Evolutionary conservation across 352 stramenopile genomes (phyloP).

Genomic region (Globisporangium uncinulatum): DNA sequence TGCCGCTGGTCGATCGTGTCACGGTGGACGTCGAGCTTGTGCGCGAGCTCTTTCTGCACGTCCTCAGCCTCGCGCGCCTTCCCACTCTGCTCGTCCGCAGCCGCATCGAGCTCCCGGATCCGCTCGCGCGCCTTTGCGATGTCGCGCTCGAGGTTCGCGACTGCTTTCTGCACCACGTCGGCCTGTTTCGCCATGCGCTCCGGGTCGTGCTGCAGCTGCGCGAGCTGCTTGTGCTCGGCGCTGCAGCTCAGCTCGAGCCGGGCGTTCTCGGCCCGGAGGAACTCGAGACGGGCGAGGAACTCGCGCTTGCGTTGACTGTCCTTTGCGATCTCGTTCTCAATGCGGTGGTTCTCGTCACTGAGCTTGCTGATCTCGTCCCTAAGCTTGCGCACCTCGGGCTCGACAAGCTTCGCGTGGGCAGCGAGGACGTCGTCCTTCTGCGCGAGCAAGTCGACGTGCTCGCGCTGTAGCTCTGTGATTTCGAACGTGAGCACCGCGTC

Average conservation of each 20-base stretch:
- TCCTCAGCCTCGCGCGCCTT: slow-evolving; percentile 77
- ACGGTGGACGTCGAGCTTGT: slow-evolving; percentile 87
- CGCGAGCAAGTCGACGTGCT: slow-evolving; percentile 62
- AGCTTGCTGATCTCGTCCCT: slow-evolving; percentile 59
- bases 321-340: slow-evolving; percentile 68
- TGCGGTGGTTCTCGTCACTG: slow-evolving; percentile 58
- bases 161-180: slow-evolving; percentile 79
- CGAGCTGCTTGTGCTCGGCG: slow-evolving; percentile 51
- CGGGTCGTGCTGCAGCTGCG: slow-evolving; percentile 66
- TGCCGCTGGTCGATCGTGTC: slow-evolving; percentile 89
- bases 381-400: slow-evolving; percentile 77
- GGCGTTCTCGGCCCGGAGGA: slow-evolving; percentile 58
- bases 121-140: slow-evolving; percentile 39
- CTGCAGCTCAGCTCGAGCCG: slow-evolving; percentile 37
- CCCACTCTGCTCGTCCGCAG: slow-evolving; percentile 29
- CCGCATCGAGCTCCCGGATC: slow-evolving; percentile 28
- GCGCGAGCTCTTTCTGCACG: slow-evolving; percentile 66
- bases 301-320: slow-evolving; percentile 61
- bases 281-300: slow-evolving; percentile 49
- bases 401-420: slow-evolving; percentile 78
- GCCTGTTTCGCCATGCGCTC: slow-evolving; percentile 83
- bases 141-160: slow-evolving; percentile 64
- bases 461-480: slow-evolving; percentile 80
- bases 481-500: slow-evolving; percentile 85
- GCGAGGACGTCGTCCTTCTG: slow-evolving; percentile 71